Conservation (phyloP, 495 filamentous ascomycete species). For the Staphylotrichum longicolle region DNA sequence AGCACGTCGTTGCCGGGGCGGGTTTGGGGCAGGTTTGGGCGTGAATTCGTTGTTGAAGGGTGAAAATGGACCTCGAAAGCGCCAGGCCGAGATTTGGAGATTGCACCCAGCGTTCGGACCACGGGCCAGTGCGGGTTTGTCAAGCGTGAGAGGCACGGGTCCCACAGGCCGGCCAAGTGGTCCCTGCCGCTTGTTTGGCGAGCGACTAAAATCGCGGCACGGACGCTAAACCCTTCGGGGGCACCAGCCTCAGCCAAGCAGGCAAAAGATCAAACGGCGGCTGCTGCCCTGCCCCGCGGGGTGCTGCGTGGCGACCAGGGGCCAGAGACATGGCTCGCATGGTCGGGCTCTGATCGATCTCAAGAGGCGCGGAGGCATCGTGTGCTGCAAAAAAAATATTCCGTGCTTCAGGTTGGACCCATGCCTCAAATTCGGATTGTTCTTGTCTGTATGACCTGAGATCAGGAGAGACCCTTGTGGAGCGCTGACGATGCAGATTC, state of each 20-base stretch:
- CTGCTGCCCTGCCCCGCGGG: slow-evolving; percentile 1
- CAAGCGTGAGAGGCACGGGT: slow-evolving; percentile 21
- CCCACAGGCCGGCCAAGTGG: slow-evolving; percentile 20
- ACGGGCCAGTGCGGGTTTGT: slow-evolving; percentile 27
- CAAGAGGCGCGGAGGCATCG: too few species aligned
- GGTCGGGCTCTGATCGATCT: not conserved
- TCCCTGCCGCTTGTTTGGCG: slow-evolving; percentile 38
- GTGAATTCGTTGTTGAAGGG: slow-evolving; percentile 28
- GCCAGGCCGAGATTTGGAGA: slow-evolving; percentile 39
- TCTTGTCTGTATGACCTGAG: not conserved
- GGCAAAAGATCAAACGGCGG: slow-evolving; percentile 12
- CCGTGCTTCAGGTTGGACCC: not conserved
- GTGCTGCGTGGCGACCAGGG: slow-evolving; percentile 11
- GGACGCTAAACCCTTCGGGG: slow-evolving; percentile 28
- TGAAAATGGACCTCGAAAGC: slow-evolving; percentile 36
- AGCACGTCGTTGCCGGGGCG: slow-evolving; percentile 11
- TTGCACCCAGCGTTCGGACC: slow-evolving; percentile 30
- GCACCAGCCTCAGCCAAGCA: slow-evolving; percentile 14
- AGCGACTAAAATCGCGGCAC: slow-evolving; percentile 33
- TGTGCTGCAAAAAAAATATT: not conserved
- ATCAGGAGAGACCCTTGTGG: slow-evolving; percentile 2
- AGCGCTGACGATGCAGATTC: slow-evolving; percentile 10
- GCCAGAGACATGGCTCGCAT: not conserved
- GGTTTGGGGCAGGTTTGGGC: slow-evolving; percentile 10
- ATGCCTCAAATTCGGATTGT: too few species aligned